These are phyloP conservation scores for Aspergillus leporis DNA, from an alignment of 495 filamentous ascomycete genomes.

Conservation along the genomic window DNA sequence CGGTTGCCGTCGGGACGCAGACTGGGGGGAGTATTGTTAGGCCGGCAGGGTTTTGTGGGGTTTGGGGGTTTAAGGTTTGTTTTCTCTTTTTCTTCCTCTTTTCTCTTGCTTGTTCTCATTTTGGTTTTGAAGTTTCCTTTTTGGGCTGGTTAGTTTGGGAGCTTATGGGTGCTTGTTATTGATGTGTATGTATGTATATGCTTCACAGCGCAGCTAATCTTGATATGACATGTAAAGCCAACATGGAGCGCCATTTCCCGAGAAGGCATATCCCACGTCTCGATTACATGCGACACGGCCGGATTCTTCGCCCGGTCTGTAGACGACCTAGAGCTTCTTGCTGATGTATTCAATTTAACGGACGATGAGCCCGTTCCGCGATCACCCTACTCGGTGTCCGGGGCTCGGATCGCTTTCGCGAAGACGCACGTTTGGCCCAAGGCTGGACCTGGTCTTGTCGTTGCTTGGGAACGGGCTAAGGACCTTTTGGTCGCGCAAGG, in stretches of 20 bases:
- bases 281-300: conserved; percentile 51
- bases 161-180: too few relatives aligned
- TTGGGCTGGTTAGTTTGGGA: too few relatives aligned
- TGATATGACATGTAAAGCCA: conserved; percentile 30
- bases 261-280: conserved; percentile 51
- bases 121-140: too few relatives aligned
- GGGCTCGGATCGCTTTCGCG: background rate
- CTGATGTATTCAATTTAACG: conserved; percentile 45
- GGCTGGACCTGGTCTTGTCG: background rate
- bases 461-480: background rate
- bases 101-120: background rate
- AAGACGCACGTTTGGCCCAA: conserved; percentile 1
- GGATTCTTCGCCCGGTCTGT: conserved; percentile 51
- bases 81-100: background rate
- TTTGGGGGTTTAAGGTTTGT: conserved; percentile 49
- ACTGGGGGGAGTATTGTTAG: conserved; percentile 41
- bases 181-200: too few relatives aligned
- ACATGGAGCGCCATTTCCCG: conserved; percentile 56
- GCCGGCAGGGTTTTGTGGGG: conserved; percentile 55
- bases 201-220: too few relatives aligned
- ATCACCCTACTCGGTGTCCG: conserved; percentile 3
- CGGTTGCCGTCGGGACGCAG: conserved; percentile 16
- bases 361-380: conserved; percentile 53
- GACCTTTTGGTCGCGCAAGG: background rate
- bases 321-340: conserved; percentile 50